Percentiles rank a stretch among this genome's conserved stretches.
These are phyloP conservation scores for Scedosporium boydii DNA, from an alignment of 2,329 filamentous ascomycete genomes.

Conservation along the genomic window DNA sequence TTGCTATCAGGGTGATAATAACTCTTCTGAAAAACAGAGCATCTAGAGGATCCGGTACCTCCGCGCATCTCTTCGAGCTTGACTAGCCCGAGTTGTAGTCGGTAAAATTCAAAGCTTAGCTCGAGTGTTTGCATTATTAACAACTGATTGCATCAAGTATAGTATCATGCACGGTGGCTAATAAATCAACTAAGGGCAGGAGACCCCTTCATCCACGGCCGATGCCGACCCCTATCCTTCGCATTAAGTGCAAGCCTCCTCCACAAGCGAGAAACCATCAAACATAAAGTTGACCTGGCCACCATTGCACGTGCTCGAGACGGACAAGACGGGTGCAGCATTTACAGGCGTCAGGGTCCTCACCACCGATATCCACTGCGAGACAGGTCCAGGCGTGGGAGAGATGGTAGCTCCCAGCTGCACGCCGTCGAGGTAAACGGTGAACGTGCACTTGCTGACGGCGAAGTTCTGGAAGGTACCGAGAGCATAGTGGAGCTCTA, in stretches of 20 bases:
- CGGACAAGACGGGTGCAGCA: not conserved
- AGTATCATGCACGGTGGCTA: too few relatives aligned
- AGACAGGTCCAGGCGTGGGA: not conserved
- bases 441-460: not conserved
- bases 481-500: not conserved
- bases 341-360: not conserved
- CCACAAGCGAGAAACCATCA: not conserved
- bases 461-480: not conserved
- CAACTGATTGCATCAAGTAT: too few relatives aligned
- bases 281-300: not conserved
- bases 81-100: too few relatives aligned
- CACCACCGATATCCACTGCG: not conserved
- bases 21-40: too few relatives aligned
- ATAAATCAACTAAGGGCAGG: too few relatives aligned
- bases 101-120: too few relatives aligned
- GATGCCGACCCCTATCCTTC: not conserved
- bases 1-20: too few relatives aligned
- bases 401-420: not conserved
- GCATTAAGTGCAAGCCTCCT: not conserved
- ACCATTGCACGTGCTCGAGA: not conserved
- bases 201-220: not conserved
- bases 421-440: not conserved
- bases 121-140: too few relatives aligned
- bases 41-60: too few relatives aligned
- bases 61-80: too few relatives aligned